phyloP scores from a whole-genome alignment of 805 yeast species.

The Starmerella powellii region DNA sequence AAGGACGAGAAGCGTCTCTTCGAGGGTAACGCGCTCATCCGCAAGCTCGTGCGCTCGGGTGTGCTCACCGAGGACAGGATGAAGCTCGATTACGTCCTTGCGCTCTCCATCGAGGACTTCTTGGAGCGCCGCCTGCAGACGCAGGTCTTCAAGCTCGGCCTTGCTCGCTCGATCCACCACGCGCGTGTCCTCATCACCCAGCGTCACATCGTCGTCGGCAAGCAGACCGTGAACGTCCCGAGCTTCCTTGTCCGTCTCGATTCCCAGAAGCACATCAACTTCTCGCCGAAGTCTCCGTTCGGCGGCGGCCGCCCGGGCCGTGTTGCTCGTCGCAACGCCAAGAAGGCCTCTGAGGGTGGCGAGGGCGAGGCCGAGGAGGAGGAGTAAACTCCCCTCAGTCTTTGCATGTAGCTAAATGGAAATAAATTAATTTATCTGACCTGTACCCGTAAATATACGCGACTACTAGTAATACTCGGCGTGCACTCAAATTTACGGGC shows the following conservation, averaged over 20 bases:
- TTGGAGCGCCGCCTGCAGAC: conserved; percentile 99
- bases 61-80: conserved; percentile 97
- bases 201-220: conserved; percentile 99
- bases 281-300: conserved; percentile 97
- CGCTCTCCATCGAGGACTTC: conserved; percentile 96
- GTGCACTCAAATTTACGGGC: too few relatives aligned
- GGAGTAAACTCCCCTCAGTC: conserved; percentile 35
- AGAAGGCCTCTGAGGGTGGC: conserved; percentile 52
- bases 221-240: conserved; percentile 97
- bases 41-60: conserved; percentile 99
- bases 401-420: conserved; percentile 2
- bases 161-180: conserved; percentile 99
- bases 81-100: conserved; percentile 99
- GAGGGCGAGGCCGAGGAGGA: conserved; percentile 59
- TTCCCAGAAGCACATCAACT: conserved; percentile 99
- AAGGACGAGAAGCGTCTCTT: conserved; percentile 99
- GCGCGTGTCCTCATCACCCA: conserved; percentile 98
- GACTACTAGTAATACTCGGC: too few relatives aligned
- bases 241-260: conserved; percentile 99
- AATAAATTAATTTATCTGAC: conserved; percentile 14
- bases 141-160: conserved; percentile 98
- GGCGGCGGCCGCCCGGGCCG: conserved; percentile 99
- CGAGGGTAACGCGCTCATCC: conserved; percentile 99
- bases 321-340: conserved; percentile 88
- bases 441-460: not conserved